Evolutionary conservation across 2,329 filamentous ascomycete species (phyloP).

Genomic region (Penicillium brevicompactum): DNA sequence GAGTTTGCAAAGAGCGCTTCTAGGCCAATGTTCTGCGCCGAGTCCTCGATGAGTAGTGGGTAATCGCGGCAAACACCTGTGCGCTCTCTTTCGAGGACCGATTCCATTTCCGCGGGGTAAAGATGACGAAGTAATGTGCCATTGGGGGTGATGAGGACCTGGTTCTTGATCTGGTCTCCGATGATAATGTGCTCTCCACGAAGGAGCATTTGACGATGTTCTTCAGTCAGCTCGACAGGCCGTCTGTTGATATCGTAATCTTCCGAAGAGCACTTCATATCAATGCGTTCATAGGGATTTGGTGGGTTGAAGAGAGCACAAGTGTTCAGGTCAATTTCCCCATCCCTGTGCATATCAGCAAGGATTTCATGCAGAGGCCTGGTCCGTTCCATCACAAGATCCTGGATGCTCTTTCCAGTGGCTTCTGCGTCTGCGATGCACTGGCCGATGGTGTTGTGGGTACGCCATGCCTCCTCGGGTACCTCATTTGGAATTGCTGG

Average conservation of each 20-base stretch:
- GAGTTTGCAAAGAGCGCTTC: slow-evolving; percentile 48
- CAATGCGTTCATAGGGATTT: slow-evolving; percentile 43
- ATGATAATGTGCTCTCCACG: slow-evolving; percentile 46
- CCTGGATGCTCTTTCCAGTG: slow-evolving; percentile 39
- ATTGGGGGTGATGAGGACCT: slow-evolving; percentile 48
- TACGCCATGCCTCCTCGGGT: slow-evolving; percentile 36
- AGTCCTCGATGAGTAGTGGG: neutral
- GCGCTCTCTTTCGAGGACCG: slow-evolving; percentile 37
- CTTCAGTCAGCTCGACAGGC: slow-evolving; percentile 44
- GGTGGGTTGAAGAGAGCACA: slow-evolving; percentile 45
- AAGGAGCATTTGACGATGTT: slow-evolving; percentile 45
- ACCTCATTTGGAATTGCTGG: slow-evolving; percentile 23
- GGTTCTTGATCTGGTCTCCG: slow-evolving; percentile 41
- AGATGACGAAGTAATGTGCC: slow-evolving; percentile 49
- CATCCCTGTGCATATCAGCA: slow-evolving; percentile 42
- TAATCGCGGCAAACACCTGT: neutral
- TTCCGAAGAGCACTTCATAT: slow-evolving; percentile 45
- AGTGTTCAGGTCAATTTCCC: slow-evolving; percentile 39
- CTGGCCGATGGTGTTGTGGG: slow-evolving; percentile 44
- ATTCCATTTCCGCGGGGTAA: slow-evolving; percentile 48
- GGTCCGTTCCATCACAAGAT: slow-evolving; percentile 44
- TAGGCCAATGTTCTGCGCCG: slow-evolving; percentile 30
- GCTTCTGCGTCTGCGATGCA: slow-evolving; percentile 41
- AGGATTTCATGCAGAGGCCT: slow-evolving; percentile 41
- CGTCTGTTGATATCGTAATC: slow-evolving; percentile 44